phyloP scores from a whole-genome alignment of 2,329 filamentous ascomycete genomes.

The Penicillium sp. region DNA sequence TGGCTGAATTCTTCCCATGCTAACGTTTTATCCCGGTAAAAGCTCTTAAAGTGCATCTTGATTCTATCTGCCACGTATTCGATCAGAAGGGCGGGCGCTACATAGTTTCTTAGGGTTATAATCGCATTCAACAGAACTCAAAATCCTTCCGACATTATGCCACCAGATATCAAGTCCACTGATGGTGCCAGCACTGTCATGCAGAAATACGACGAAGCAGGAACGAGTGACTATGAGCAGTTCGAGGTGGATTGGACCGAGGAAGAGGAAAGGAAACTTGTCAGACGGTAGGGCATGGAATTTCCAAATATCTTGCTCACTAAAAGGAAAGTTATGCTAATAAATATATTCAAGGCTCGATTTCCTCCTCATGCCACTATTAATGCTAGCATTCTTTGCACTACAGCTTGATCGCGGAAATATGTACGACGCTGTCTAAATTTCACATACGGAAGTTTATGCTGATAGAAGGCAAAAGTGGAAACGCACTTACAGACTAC shows the following conservation, averaged over 20 bases:
- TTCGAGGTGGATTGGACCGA: conserved; percentile 15
- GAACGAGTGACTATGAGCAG: background rate
- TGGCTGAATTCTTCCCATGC: no score
- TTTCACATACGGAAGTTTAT: background rate
- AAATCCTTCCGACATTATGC: background rate
- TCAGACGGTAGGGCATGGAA: conserved; percentile 15
- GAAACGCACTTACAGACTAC: conserved; percentile 47
- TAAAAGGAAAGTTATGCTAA: background rate
- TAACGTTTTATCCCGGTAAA: no score
- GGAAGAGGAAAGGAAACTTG: conserved; percentile 22
- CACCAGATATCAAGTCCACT: background rate
- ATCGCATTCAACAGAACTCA: background rate
- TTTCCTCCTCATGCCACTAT: conserved; percentile 23
- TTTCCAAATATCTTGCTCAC: background rate
- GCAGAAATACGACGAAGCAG: background rate
- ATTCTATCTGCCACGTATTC: no score
- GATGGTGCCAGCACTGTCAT: background rate
- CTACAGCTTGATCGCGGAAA: conserved; percentile 31
- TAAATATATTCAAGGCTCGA: conserved; percentile 15
- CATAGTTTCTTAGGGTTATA: background rate
- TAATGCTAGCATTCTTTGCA: conserved; percentile 25
- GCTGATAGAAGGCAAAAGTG: conserved; percentile 26
- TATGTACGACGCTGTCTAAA: conserved; percentile 12
- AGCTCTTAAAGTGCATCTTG: background rate
- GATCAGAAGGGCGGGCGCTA: background rate